phyloP scores from a whole-genome alignment of 2,329 filamentous ascomycete genomes.

The Talaromyces sp. region DNA sequence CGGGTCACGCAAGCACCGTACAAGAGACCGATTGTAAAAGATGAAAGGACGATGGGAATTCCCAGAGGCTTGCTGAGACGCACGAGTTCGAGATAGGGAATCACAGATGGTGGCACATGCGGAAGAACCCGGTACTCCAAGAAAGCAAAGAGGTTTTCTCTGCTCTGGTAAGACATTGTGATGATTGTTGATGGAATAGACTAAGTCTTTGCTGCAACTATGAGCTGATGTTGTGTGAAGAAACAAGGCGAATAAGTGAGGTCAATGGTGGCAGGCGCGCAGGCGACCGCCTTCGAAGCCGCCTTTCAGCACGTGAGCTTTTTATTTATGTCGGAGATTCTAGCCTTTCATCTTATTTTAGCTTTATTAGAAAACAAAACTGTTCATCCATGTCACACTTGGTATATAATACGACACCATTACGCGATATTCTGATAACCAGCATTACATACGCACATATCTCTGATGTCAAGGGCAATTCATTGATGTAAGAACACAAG shows the following conservation, averaged over 20 bases:
- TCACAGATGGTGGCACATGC: not conserved
- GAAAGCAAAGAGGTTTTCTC: not conserved
- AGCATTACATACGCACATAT: too few relatives aligned
- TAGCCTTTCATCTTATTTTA: not conserved
- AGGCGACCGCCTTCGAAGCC: not conserved
- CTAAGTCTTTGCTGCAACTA: not conserved
- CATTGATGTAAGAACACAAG: too few relatives aligned
- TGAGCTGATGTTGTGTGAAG: not conserved
- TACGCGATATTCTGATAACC: too few relatives aligned
- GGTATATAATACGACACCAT: too few relatives aligned
- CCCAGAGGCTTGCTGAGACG: not conserved
- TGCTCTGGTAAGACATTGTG: not conserved
- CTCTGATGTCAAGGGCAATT: too few relatives aligned
- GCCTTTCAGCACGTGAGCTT: not conserved
- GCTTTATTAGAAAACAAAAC: too few relatives aligned
- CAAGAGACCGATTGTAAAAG: not conserved
- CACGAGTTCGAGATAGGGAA: constrained; percentile 6
- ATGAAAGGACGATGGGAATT: not conserved
- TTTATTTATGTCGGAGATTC: not conserved
- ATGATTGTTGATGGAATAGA: not conserved
- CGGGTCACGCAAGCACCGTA: not conserved
- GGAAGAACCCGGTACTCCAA: not conserved
- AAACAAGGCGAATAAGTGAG: not conserved
- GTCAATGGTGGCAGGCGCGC: not conserved
- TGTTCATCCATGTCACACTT: too few relatives aligned